phyloP scores from a whole-genome alignment of 1,139 yeast genomes.

The Nadsonia commutata region DNA sequence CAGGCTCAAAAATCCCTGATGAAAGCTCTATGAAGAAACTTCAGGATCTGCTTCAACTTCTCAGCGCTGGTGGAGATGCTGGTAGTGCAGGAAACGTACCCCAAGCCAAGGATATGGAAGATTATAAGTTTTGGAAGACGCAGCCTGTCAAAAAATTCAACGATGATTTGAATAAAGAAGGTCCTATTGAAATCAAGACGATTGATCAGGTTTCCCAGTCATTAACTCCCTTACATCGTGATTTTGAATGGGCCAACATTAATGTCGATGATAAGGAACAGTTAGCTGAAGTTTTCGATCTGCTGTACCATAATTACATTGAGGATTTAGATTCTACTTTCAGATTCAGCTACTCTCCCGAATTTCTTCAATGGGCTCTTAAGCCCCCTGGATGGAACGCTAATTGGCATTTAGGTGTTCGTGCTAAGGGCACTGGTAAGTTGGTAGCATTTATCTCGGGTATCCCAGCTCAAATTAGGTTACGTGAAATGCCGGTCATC shows the following conservation, averaged over 20 bases:
- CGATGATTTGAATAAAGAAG: constrained; percentile 55
- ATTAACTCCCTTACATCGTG: constrained; percentile 59
- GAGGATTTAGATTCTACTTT: constrained; percentile 89
- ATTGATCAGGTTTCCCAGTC: constrained; percentile 55
- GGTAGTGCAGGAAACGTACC: constrained; percentile 3
- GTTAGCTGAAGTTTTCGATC: constrained; percentile 58
- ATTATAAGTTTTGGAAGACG: constrained; percentile 94
- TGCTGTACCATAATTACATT: constrained; percentile 79
- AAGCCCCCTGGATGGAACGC: constrained; percentile 85
- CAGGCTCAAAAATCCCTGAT: background rate
- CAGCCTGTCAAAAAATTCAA: constrained; percentile 80
- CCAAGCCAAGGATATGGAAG: constrained; percentile 53
- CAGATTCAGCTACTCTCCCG: constrained; percentile 75
- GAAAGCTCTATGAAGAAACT: constrained; percentile 16
- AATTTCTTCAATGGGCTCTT: constrained; percentile 83
- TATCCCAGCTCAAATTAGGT: constrained; percentile 57
- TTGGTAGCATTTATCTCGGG: constrained; percentile 89
- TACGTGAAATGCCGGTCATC: constrained; percentile 39
- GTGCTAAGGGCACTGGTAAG: constrained; percentile 62
- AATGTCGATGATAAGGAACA: constrained; percentile 48
- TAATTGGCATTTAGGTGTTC: constrained; percentile 89
- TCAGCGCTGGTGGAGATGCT: constrained; percentile 13
- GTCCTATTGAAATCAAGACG: constrained; percentile 68
- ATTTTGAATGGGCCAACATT: constrained; percentile 79
- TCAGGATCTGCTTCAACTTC: constrained; percentile 28